Percentiles rank a stretch among this genome's conserved stretches.
phyloP scores from a whole-genome alignment of 2,329 filamentous ascomycete genomes.

The Pseudocercospora eumusae region DNA sequence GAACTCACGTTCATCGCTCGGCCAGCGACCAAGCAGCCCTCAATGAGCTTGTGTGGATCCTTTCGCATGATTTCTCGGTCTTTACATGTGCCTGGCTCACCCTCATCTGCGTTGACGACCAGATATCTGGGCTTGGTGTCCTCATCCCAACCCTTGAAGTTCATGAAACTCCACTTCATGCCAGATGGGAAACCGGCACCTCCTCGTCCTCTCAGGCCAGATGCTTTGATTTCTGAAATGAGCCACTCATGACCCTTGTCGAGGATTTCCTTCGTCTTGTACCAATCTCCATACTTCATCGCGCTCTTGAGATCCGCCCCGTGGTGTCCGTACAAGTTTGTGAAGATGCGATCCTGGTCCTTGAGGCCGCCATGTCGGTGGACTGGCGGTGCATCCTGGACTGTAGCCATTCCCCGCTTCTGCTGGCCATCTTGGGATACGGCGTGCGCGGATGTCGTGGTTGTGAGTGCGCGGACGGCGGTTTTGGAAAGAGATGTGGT shows the following conservation, averaged over 20 bases:
- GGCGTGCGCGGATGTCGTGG: conserved; percentile 32
- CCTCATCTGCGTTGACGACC: conserved; percentile 94
- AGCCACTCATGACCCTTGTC: conserved; percentile 98
- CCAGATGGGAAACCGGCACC: conserved; percentile 97
- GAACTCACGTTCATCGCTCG: conserved; percentile 88
- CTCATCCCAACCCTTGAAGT: conserved; percentile 99
- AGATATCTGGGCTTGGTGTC: conserved; percentile 93
- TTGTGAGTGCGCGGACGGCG: conserved; percentile 38
- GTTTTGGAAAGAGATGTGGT: conserved; percentile 31
- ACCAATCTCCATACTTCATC: conserved; percentile 98
- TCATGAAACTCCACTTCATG: conserved; percentile 99
- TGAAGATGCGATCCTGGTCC: conserved; percentile 98
- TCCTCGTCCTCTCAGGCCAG: conserved; percentile 90
- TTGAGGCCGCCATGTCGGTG: conserved; percentile 78
- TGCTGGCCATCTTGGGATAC: conserved; percentile 48
- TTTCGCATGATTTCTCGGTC: conserved; percentile 99
- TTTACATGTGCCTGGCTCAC: conserved; percentile 98
- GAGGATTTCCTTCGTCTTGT: conserved; percentile 98
- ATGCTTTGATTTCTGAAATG: conserved; percentile 95
- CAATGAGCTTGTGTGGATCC: conserved; percentile 97
- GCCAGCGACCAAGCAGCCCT: conserved; percentile 93
- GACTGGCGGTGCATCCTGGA: conserved; percentile 57
- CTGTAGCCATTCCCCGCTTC: conserved; percentile 67
- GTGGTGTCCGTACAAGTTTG: conserved; percentile 94
- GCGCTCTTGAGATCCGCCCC: conserved; percentile 89